A percentile compares a stretch with the other conserved stretches of the same genome.
These are phyloP conservation scores for Candida albicans DNA, from an alignment of 1,139 yeast genomes.

Conservation along the genomic window DNA sequence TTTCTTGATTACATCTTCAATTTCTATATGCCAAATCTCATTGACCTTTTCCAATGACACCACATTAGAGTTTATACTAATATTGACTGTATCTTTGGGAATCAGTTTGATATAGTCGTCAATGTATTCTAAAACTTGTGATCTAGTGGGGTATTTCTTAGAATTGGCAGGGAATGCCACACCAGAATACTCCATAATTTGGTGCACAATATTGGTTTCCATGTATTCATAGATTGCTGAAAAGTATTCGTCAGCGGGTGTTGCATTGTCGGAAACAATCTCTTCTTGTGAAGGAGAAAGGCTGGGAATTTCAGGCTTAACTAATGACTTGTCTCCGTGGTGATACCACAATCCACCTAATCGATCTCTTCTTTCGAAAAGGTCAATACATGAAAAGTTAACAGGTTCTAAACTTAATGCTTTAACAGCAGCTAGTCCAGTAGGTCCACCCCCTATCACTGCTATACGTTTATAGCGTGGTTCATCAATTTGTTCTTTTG, in stretches of 20 bases:
- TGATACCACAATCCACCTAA: conserved; percentile 56
- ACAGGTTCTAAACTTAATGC: conserved; percentile 44
- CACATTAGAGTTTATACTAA: conserved; percentile 26
- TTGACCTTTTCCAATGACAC: conserved; percentile 17
- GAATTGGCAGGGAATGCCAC: conserved; percentile 32
- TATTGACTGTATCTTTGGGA: conserved; percentile 24
- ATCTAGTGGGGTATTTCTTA: conserved; percentile 36
- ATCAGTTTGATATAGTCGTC: conserved; percentile 33
- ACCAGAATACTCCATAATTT: conserved; percentile 44
- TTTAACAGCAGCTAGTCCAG: conserved; percentile 51
- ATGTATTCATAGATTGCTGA: conserved; percentile 50
- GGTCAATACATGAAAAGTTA: conserved; percentile 31
- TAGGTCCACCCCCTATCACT: conserved; percentile 54
- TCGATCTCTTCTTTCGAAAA: conserved; percentile 41
- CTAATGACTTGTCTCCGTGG: conserved; percentile 25
- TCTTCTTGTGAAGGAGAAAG: conserved; percentile 17
- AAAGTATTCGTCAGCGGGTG: conserved; percentile 19
- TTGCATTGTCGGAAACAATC: conserved; percentile 9
- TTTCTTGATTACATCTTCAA: conserved; percentile 12
- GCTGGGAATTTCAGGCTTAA: conserved; percentile 27
- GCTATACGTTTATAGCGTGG: conserved; percentile 34
- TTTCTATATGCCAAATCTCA: conserved; percentile 19
- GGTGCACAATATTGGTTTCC: conserved; percentile 47
- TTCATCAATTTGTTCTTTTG: conserved; percentile 3
- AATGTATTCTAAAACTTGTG: conserved; percentile 39